Percentiles rank a stretch among this genome's conserved stretches.
Conservation (phyloP, 352 stramenopile species). For the Phytophthora aleatoria region DNA sequence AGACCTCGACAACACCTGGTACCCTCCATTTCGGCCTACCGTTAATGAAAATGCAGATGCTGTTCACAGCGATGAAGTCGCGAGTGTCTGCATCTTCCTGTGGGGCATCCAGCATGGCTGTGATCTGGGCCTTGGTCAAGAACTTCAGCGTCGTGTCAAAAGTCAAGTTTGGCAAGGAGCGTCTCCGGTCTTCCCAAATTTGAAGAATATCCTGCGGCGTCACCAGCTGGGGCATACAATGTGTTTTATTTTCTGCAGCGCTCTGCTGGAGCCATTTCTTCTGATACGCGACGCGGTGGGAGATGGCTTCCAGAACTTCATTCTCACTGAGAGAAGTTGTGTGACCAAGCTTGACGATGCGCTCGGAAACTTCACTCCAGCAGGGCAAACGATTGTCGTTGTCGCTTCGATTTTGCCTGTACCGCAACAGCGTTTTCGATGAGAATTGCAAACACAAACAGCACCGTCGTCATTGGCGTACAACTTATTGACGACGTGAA, state of each 20-base stretch:
- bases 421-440: not conserved
- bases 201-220: slow-evolving; percentile 33
- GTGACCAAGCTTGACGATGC: slow-evolving; percentile 9
- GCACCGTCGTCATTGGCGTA: slow-evolving; percentile 1
- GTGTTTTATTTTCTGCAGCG: slow-evolving; percentile 6
- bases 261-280: slow-evolving; percentile 14
- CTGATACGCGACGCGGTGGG: slow-evolving; percentile 18
- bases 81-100: not conserved
- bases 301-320: slow-evolving; percentile 9
- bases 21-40: slow-evolving; percentile 24
- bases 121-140: slow-evolving; percentile 19
- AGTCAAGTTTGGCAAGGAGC: not conserved
- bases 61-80: slow-evolving; percentile 51
- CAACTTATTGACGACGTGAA: slow-evolving; percentile 28
- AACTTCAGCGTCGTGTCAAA: slow-evolving; percentile 35
- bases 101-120: slow-evolving; percentile 9
- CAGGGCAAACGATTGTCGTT: not conserved
- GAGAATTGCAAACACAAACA: not conserved
- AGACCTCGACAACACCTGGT: not conserved
- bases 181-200: slow-evolving; percentile 36
- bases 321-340: slow-evolving; percentile 2
- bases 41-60: slow-evolving; percentile 72
- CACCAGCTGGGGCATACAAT: slow-evolving; percentile 22
- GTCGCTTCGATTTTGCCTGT: slow-evolving; percentile 1
- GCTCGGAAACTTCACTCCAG: slow-evolving; percentile 12